These are phyloP conservation scores for Penicillium paneum DNA, from an alignment of 2,329 filamentous ascomycete species.

Conservation along the genomic window DNA sequence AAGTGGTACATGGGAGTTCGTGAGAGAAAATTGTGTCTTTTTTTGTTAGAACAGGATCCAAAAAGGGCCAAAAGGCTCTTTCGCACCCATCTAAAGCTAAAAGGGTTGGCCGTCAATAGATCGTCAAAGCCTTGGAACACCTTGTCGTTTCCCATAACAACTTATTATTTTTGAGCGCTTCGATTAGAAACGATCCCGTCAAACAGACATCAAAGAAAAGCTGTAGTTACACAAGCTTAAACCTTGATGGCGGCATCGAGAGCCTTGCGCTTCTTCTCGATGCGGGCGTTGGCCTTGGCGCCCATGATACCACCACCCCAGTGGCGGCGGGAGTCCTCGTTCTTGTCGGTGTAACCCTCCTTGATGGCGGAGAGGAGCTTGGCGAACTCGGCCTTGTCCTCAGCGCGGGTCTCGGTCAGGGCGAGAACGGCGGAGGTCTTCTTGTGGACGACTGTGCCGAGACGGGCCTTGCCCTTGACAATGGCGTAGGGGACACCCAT, in stretches of 20 bases:
- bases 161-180: conserved; percentile 22
- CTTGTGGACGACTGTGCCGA: conserved; percentile 99
- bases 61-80: conserved; percentile 24
- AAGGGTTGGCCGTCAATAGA: conserved; percentile 29
- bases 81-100: conserved; percentile 36
- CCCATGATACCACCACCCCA: conserved; percentile 99
- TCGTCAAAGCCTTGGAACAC: conserved; percentile 28
- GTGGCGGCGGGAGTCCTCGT: conserved; percentile 83
- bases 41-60: conserved; percentile 29
- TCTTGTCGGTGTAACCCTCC: conserved; percentile 96
- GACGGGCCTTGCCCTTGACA: conserved; percentile 98
- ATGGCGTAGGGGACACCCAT: conserved; percentile 99
- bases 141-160: conserved; percentile 21
- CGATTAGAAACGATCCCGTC: conserved; percentile 27
- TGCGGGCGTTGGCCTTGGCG: conserved; percentile 77
- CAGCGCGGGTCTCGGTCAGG: conserved; percentile 90
- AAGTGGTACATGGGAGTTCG: conserved; percentile 31
- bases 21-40: conserved; percentile 22
- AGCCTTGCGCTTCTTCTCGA: conserved; percentile 90
- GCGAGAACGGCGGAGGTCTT: conserved; percentile 98
- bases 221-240: conserved; percentile 53
- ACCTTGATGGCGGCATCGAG: conserved; percentile 96
- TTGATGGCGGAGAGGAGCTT: conserved; percentile 96
- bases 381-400: conserved; percentile 97
- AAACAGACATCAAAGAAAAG: conserved; percentile 21